Evolutionary conservation across 106 monocot species (phyloP).

Genomic region (Agapanthus africanus): DNA sequence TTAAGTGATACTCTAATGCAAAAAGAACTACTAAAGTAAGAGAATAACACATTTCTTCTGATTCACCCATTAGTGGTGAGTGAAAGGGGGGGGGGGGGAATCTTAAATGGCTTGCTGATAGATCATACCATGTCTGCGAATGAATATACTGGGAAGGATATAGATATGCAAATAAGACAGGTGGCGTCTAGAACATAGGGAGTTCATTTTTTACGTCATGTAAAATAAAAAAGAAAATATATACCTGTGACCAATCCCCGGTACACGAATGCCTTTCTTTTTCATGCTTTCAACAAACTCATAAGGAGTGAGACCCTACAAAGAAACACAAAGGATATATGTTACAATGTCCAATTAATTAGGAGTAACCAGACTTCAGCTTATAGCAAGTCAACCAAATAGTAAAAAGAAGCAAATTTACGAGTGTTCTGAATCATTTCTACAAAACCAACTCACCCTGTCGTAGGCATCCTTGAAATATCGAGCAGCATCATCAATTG

Average conservation of each 20-base stretch:
- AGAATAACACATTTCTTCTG: too few relatives aligned
- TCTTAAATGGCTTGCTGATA: too few relatives aligned
- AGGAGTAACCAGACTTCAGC: background rate
- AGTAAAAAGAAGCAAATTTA: background rate
- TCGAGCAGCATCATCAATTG: constrained; percentile 63
- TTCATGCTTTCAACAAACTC: constrained; percentile 99
- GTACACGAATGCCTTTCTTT: constrained; percentile 96
- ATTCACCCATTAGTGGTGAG: too few relatives aligned
- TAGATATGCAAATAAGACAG: too few relatives aligned
- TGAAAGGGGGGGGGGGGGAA: too few relatives aligned
- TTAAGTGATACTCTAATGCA: too few relatives aligned
- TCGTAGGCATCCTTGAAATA: constrained; percentile 61
- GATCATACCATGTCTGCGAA: too few relatives aligned
- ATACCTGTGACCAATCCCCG: constrained; percentile 97
- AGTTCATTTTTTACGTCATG: too few relatives aligned
- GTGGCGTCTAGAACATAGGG: too few relatives aligned
- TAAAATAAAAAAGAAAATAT: too few relatives aligned
- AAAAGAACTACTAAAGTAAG: too few relatives aligned
- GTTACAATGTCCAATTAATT: background rate
- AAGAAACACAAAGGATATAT: background rate
- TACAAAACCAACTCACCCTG: constrained; percentile 33
- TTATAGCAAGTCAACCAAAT: background rate
- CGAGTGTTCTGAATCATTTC: background rate
- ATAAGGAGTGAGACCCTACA: constrained; percentile 83
- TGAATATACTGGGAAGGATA: too few relatives aligned